Base-by-base conservation (phyloP, 2,329 filamentous ascomycete genomes). In the Sporothrix sp. region DNA sequence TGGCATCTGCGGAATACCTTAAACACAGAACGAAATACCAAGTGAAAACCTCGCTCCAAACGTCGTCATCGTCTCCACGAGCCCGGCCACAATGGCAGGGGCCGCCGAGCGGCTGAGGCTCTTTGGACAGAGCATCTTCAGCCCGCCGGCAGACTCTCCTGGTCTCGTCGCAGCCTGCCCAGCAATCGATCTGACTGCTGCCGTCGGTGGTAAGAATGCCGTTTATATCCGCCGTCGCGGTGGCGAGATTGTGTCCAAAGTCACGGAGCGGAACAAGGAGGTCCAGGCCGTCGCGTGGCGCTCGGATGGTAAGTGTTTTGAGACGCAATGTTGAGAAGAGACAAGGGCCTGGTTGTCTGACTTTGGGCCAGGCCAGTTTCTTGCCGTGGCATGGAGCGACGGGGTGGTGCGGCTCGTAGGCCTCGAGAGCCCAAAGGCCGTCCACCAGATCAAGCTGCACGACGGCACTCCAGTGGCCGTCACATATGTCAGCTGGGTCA, bases 361-460 rank as follows among this genome's bases (percentile, higher is more conserved):
- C 13, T 21, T n/a, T 23, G 28, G 49, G 16, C 44, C 13, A 84
- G 82, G 84, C 8, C 84, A 87, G 55, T 81, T 87, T 37, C 75
- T 96, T 50, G 88, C 88, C 13, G 79, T 93, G 13, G 87, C 82
- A 40, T 95, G 87, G 81, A 87, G 79, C 58, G 87, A 95, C 69
- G 85, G 86, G 25, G 78, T 78, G 7, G 79, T 93, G 18, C 81
- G 87, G 52, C 69, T 95, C 32, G 77, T 91, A 63, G 85, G 85
- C 54, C 69, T 88, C 20, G 88, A 93, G 64, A 90, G 81, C 36
- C 85, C 82, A 64, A 95, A 91, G 66, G 79, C 84, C 11, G 81
- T 89, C 18, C 85, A 93, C 63, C 79, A 85, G 60, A 83, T 87
- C 60, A 67, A 67, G 14, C 68, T 82, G 50, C 72, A 69, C 59